Evolutionary conservation across 2,329 filamentous ascomycete genomes (phyloP), one percentile per base, ranked within the genome.

Genomic region (Chrysoporthe austroafricana): DNA sequence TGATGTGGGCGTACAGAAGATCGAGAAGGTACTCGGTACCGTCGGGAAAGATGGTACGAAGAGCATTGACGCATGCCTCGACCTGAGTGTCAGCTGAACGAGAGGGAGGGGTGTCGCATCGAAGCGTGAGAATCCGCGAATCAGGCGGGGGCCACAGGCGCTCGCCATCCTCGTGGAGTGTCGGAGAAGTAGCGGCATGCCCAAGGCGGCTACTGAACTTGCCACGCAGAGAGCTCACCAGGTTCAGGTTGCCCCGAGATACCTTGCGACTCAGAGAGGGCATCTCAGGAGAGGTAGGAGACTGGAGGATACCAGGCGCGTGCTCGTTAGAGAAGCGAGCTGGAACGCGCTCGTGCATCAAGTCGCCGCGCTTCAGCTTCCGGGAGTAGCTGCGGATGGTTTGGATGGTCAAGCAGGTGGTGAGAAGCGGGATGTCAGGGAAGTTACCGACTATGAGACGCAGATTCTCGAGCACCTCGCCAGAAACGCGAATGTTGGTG

Each of bases 391-490:
- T 76, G 18, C 86, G 84, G 67, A 89, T 86, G 0, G 84, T 87
- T 74, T 88, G 86, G 61, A 88, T 79, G 0, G 86, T 84, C 4
- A 88, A 77, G 72, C 83, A 87, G 0, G 82, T 84, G 5, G 85
- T 83, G 13, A 84, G 77, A 1, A 88, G 81, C 83, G 88, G 86
- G 1, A 85, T 87, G 71, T 87, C 85, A 0, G 86, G 86, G 70
- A 89, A 89, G 71, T 84, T 87, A 5, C 81, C 77, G 13, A 87
- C 82, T 0, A 83, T 86, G 6, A 86, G 80, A 39, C 83, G 78
- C 4, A 88, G 77, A 0, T 81, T 86, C 67, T 88, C 85, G 52
- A 88, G 74, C 2, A 86, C 79, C 36, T 87, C 81, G 1, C 83
- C 81, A 0, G 85, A 84, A 0, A 88, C 77, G 0, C 83, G 86